Evolutionary conservation across 192 early-diverging fungal genomes (phyloP).

Genomic region (Coemansia sp.): DNA sequence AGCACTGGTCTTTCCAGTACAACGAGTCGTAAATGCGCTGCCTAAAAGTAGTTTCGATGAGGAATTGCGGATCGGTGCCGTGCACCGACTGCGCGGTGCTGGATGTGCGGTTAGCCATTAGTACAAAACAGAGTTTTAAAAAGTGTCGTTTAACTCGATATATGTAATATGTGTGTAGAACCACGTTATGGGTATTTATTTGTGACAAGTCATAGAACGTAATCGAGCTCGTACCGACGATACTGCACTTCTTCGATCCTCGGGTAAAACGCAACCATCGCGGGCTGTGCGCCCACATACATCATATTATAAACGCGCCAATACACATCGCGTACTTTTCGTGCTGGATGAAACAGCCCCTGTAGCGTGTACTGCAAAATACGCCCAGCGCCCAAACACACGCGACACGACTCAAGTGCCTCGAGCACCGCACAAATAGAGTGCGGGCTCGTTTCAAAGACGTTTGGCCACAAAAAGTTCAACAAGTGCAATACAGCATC

Average conservation of each 20-base stretch:
- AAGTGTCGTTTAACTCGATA: too few species aligned
- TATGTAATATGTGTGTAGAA: too few species aligned
- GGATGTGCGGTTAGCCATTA: conserved; percentile 70
- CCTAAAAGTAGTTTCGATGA: conserved; percentile 93
- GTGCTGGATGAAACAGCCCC: conserved; percentile 96
- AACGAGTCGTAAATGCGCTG: conserved; percentile 86
- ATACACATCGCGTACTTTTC: conserved; percentile 93
- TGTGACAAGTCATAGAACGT: conserved; percentile 53
- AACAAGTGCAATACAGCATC: conserved; percentile 91
- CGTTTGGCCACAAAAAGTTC: conserved; percentile 98
- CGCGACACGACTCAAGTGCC: conserved; percentile 89
- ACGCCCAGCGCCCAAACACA: conserved; percentile 83
- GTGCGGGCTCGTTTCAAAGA: conserved; percentile 95
- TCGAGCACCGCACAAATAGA: conserved; percentile 98
- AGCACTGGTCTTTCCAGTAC: conserved; percentile 98
- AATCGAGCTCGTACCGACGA: conserved; percentile 80
- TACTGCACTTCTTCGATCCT: conserved; percentile 84
- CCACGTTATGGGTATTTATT: too few species aligned
- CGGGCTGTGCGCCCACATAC: conserved; percentile 89
- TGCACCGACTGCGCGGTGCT: conserved; percentile 71
- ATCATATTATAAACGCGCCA: conserved; percentile 99
- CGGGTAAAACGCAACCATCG: conserved; percentile 90
- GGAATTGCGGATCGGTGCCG: conserved; percentile 89
- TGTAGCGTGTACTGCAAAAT: conserved; percentile 87
- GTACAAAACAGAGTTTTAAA: not conserved